phyloP scores from a whole-genome alignment of 2,329 filamentous ascomycete genomes.

The Colletotrichum neosansevieriae region DNA sequence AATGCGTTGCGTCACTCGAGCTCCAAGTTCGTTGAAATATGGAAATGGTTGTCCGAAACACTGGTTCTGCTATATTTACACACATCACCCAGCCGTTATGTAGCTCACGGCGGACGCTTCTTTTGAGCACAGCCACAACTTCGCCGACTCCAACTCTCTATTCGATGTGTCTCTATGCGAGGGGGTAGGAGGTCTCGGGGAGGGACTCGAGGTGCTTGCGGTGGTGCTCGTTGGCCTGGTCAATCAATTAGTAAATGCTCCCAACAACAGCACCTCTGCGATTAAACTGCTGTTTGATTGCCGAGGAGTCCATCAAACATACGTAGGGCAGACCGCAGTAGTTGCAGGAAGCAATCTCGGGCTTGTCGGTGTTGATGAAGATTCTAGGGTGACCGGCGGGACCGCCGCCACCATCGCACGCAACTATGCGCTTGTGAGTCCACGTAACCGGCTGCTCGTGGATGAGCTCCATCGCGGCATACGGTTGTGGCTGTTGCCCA shows the following conservation, averaged over 20 bases:
- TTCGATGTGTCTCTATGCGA: conserved; percentile 59
- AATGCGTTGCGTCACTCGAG: background rate
- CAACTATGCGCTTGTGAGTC: conserved; percentile 84
- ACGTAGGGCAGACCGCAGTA: conserved; percentile 97
- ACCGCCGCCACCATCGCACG: conserved; percentile 93
- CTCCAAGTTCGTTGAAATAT: conserved; percentile 10
- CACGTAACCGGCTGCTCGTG: conserved; percentile 96
- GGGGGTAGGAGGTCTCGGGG: conserved; percentile 83
- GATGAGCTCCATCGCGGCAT: conserved; percentile 93
- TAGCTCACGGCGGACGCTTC: conserved; percentile 2
- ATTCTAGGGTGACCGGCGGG: conserved; percentile 90
- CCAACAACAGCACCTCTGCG: background rate
- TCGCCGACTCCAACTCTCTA: conserved; percentile 4
- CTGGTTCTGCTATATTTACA: conserved; percentile 40
- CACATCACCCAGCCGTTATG: conserved; percentile 26
- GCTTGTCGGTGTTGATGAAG: conserved; percentile 98
- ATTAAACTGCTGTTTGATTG: background rate
- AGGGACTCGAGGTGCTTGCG: conserved; percentile 86
- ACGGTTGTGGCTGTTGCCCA: conserved; percentile 80
- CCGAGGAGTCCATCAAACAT: conserved; percentile 53
- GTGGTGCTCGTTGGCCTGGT: conserved; percentile 90
- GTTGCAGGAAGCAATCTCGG: conserved; percentile 88
- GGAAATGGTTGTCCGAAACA: conserved; percentile 29
- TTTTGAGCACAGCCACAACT: background rate
- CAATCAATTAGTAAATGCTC: conserved; percentile 13